These are phyloP conservation scores for Pugionium cornutum DNA, from an alignment of 345 rosid genomes.

Conservation along the genomic window DNA sequence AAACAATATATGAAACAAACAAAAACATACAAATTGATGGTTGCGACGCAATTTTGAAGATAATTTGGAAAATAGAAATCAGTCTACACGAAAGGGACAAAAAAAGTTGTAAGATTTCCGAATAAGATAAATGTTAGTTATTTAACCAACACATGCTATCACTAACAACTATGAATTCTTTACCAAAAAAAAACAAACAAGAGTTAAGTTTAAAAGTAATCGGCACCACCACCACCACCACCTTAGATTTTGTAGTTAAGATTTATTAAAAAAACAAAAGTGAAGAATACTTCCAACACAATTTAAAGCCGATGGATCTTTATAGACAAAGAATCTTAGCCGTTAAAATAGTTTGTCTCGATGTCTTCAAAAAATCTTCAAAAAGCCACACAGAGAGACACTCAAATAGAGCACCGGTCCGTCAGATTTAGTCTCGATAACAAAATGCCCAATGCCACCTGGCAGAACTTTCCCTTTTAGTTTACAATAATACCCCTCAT, in stretches of 20 bases:
- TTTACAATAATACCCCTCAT: conserved; percentile 10
- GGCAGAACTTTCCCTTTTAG: conserved; percentile 4
- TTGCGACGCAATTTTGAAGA: too few relatives aligned
- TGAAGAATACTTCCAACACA: neutral
- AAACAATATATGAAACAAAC: too few relatives aligned
- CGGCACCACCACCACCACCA: conserved; percentile 9
- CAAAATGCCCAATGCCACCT: conserved; percentile 37
- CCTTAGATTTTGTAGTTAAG: conserved; percentile 27
- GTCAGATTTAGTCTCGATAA: conserved; percentile 46
- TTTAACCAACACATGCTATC: conserved; percentile 18
- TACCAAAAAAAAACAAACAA: neutral
- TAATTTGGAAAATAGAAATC: too few relatives aligned
- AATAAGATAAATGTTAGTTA: conserved; percentile 17
- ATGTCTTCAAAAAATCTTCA: conserved; percentile 42
- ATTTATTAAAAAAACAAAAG: neutral
- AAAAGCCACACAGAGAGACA: conserved; percentile 39
- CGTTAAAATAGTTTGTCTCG: conserved; percentile 41
- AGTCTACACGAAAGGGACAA: neutral
- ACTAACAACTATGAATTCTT: conserved; percentile 27
- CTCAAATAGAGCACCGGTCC: conserved; percentile 45
- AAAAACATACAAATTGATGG: too few relatives aligned
- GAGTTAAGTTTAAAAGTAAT: conserved; percentile 29
- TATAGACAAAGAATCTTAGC: conserved; percentile 29
- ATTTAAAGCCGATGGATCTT: conserved; percentile 31
- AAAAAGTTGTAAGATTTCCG: conserved; percentile 1